Base-by-base conservation (phyloP, 495 filamentous ascomycete species). In the Umbilicaria muhlenbergii region DNA sequence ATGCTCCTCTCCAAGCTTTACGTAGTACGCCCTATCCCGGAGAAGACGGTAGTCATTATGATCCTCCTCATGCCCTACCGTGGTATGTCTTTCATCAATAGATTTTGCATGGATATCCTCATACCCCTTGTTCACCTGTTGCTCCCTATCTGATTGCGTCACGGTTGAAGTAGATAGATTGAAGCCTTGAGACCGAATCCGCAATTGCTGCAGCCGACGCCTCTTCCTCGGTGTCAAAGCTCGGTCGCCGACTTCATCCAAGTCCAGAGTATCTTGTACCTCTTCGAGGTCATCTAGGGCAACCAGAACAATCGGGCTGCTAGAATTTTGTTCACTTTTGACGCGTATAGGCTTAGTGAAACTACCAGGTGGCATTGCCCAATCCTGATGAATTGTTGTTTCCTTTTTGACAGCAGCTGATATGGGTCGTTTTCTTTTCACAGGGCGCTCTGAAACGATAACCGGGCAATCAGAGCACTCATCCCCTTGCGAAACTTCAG, bases 161-260 rank as follows among this genome's bases (percentile, higher is more conserved):
- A 7, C 24, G 13, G n/a, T 19, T 12, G 37, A 21, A 34, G 7
- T 5, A n/a, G 34, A 11, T 14, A 14, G 32, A 42, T 50, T 50
- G 4, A 38, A 11, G 17, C 46, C 48, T 33, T 24, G 41, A 24
- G 44, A 38, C 36, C 43, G 48, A 36, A 50, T 18, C 17, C 32
- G 19, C 32, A 33, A 24, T 14, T 40, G 34, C 31, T 48, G 35
- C 19, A 51, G 36, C 32, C 41, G 34, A 42, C 49, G 59, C 32
- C 49, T 54, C 47, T 77, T 81, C 11, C 70, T 76, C 2, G 85
- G 84, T 1, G 85, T 89, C 11, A 65, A 64, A 24, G 83, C 65
- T 43, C 59, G 66, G 38, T 62, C 57, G 17, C 74, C 76, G 39
- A 81, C 70, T 41, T 80, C 75, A 58, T 91, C 83, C 11, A 89